These are phyloP conservation scores for Avena insularis DNA, from an alignment of 176 grass and related monocot genomes.

Conservation along the genomic window DNA sequence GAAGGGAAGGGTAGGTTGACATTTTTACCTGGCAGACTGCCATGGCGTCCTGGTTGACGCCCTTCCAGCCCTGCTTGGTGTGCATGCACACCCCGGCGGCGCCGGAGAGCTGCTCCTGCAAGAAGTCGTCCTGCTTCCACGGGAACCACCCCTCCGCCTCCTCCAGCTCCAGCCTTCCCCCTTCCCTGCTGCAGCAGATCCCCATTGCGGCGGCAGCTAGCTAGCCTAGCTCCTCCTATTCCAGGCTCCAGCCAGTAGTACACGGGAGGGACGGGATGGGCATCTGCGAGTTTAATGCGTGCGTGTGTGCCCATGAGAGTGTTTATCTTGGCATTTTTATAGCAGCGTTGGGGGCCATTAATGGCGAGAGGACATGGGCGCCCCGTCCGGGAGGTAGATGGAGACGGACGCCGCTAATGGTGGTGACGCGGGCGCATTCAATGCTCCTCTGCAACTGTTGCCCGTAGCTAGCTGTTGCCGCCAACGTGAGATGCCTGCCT, in stretches of 20 bases:
- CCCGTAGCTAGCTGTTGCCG: constrained; percentile 1
- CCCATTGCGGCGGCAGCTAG: constrained; percentile 61
- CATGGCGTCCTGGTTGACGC: constrained; percentile 97
- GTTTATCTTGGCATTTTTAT: constrained; percentile 6
- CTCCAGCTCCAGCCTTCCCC: constrained; percentile 40
- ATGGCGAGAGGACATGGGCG: constrained; percentile 12
- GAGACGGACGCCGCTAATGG: constrained; percentile 29
- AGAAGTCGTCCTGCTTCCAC: constrained; percentile 51
- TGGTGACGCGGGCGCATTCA: constrained; percentile 7
- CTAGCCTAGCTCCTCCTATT: constrained; percentile 7
- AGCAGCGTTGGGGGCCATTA: constrained; percentile 13
- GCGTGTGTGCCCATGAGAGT: neutral
- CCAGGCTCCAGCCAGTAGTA: neutral
- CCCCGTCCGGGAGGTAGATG: constrained; percentile 17
- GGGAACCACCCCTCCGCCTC: constrained; percentile 50
- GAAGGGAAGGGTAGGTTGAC: neutral
- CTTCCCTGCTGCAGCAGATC: constrained; percentile 71
- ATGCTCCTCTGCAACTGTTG: constrained; percentile 26
- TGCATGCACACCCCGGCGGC: constrained; percentile 75
- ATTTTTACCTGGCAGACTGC: constrained; percentile 68
- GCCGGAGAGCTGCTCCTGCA: constrained; percentile 47
- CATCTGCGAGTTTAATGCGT: constrained; percentile 37
- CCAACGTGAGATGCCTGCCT: neutral
- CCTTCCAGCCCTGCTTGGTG: constrained; percentile 92
- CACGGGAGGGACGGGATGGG: constrained; percentile 15